Conservation (phyloP, 208 protist species). For the Wallacemonas sp. region DNA sequence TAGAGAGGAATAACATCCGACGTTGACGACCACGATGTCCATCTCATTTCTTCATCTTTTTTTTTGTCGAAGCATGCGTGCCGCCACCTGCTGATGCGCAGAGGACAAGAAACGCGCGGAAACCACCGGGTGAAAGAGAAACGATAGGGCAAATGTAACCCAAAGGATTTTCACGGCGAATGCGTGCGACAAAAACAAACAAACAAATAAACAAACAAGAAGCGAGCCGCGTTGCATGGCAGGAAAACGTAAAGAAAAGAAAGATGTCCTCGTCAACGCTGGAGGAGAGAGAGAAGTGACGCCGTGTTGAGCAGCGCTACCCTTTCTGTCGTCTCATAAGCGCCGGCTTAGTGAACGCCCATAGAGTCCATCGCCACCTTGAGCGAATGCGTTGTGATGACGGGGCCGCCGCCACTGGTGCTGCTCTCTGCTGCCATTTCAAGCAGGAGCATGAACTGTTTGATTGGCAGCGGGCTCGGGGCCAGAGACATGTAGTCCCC, state of each 20-base stretch:
- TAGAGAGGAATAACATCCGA: too few relatives aligned
- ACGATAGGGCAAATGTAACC: too few relatives aligned
- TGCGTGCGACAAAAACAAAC: not conserved
- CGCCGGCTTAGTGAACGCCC: constrained; percentile 27
- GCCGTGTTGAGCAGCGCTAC: too few relatives aligned
- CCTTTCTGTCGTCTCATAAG: not conserved
- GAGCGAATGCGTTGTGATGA: constrained; percentile 46
- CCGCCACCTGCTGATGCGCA: too few relatives aligned
- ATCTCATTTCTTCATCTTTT: too few relatives aligned
- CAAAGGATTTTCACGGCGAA: too few relatives aligned
- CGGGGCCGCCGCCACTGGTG: constrained; percentile 15
- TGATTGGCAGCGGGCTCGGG: constrained; percentile 56
- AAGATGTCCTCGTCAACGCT: too few relatives aligned
- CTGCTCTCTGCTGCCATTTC: constrained; percentile 74
- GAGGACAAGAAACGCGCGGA: not conserved
- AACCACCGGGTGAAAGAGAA: not conserved
- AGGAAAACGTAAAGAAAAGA: constrained; percentile 1
- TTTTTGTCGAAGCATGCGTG: too few relatives aligned
- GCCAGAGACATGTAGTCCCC: constrained; percentile 29
- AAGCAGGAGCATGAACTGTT: constrained; percentile 76
- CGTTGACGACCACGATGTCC: too few relatives aligned
- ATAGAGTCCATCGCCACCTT: constrained; percentile 54
- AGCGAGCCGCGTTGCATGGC: not conserved
- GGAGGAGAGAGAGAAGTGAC: too few relatives aligned
- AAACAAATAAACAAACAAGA: not conserved